phyloP scores from a whole-genome alignment of 2,329 filamentous ascomycete genomes.

The Trichoderma gracile region DNA sequence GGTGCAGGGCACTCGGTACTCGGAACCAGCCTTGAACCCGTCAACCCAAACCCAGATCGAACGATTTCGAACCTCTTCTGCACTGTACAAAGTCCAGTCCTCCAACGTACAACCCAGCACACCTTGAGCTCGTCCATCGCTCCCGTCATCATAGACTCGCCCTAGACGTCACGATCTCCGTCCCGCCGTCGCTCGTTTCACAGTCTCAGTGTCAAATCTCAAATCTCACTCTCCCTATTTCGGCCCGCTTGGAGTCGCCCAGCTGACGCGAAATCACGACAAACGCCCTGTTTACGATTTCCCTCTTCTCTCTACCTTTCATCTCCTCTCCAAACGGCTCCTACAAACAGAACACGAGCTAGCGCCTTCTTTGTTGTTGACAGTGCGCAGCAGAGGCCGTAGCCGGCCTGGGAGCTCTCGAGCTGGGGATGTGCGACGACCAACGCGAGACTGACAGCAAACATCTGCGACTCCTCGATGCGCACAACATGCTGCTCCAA shows the following conservation, averaged over 20 bases:
- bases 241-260: neutral
- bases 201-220: neutral
- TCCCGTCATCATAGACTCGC: neutral
- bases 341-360: neutral
- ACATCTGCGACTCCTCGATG: neutral
- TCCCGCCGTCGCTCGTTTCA: slow-evolving; percentile 9
- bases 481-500: slow-evolving; percentile 28
- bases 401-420: slow-evolving; percentile 11
- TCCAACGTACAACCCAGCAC: too few species aligned
- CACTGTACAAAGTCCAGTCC: neutral
- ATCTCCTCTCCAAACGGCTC: neutral
- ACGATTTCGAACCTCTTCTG: neutral
- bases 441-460: slow-evolving; percentile 10
- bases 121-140: neutral
- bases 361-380: neutral
- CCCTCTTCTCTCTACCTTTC: neutral
- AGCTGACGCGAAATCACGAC: neutral
- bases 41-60: slow-evolving; percentile 1
- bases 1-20: too few species aligned
- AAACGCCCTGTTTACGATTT: neutral
- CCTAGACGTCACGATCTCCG: slow-evolving; percentile 9
- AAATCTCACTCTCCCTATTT: neutral
- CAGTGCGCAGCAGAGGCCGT: neutral
- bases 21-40: neutral
- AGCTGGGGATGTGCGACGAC: slow-evolving; percentile 23